These are phyloP conservation scores for Intubia oerlemansii DNA, from an alignment of 2,329 filamentous ascomycete genomes.

Conservation along the genomic window DNA sequence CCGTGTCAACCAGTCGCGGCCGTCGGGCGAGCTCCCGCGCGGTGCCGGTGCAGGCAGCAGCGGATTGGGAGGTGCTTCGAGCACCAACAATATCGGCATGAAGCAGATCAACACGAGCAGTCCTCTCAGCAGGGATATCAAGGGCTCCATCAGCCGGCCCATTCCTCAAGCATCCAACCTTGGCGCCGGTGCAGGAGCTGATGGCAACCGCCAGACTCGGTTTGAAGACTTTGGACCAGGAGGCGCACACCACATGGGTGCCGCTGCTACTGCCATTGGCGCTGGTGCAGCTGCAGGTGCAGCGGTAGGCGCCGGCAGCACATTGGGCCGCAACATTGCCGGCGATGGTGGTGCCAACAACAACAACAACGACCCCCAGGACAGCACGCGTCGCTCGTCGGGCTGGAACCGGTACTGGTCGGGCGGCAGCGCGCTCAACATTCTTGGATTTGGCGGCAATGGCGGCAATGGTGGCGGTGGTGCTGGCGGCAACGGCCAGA, in stretches of 20 bases:
- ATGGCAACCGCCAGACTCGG: too few species aligned
- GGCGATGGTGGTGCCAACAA: constrained; percentile 4
- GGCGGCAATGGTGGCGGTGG: too few species aligned
- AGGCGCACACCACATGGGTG: too few species aligned
- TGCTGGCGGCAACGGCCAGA: constrained; percentile 21
- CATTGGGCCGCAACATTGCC: constrained; percentile 4
- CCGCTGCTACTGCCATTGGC: too few species aligned
- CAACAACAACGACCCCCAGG: constrained; percentile 15
- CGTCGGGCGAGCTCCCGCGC: constrained; percentile 5
- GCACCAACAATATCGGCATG: too few species aligned
- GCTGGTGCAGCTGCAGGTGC: constrained; percentile 13
- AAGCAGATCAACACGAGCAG: constrained; percentile 27
- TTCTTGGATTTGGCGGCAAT: constrained; percentile 33
- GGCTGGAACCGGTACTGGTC: constrained; percentile 66
- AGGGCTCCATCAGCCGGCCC: constrained; percentile 39
- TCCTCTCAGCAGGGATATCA: constrained; percentile 37
- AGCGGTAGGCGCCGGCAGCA: neutral
- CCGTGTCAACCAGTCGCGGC: constrained; percentile 29
- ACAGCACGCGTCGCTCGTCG: constrained; percentile 36
- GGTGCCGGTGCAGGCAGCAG: too few species aligned
- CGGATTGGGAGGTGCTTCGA: too few species aligned
- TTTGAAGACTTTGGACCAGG: neutral
- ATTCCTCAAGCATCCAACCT: constrained; percentile 19
- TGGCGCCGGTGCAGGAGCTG: neutral
- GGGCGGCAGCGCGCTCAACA: constrained; percentile 45